Evolutionary conservation across 2,329 filamentous ascomycete genomes (phyloP), one percentile per base, ranked within the genome.

Genomic region (Tothia fuscella): DNA sequence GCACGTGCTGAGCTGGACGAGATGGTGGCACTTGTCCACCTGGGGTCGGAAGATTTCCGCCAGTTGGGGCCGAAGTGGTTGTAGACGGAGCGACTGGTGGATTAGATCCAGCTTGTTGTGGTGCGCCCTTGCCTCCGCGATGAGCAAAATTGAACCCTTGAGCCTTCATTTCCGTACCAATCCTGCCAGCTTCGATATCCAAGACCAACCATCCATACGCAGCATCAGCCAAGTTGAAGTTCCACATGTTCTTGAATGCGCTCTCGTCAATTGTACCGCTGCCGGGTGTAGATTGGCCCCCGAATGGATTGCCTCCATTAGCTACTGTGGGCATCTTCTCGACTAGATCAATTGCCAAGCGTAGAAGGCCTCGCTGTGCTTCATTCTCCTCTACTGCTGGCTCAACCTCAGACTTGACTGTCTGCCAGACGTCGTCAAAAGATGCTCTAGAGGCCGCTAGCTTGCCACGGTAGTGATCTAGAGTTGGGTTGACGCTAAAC

Each of bases 161-260:
- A 17, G 91, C 91, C 48, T 87, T 80, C 91, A 98, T 98, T 65
- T 98, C 91, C 0, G 91, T 98, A 35, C 88, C 91, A 52, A 98
- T 96, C 32, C 91, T 80, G 39, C 91, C 91, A 56, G 87, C 84
- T 57, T 98, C 91, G 46, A 98, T 81, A 60, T 98, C 91, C 44
- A 98, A 66, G 13, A 96, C 87, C 39, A 98, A 71, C 71, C 87
- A 98, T 47, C 91, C 91, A 59, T 96, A 98, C 16, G 91, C 89
- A 42, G 91, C 91, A 67, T 98, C 91, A 22, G 91, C 91, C 50
- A 98, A 65, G 62, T 96, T 96, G 67, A 98, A 98, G 64, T 98
- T 98, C 91, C 91, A 98, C 91, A 96, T 96, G 61, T 98, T 98
- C 71, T 98, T 98, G 74, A 98, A 98, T 1, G 91, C 91, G 54